phyloP scores from a whole-genome alignment of 139 green algal genomes.

The Chlamydomonas applanata region DNA sequence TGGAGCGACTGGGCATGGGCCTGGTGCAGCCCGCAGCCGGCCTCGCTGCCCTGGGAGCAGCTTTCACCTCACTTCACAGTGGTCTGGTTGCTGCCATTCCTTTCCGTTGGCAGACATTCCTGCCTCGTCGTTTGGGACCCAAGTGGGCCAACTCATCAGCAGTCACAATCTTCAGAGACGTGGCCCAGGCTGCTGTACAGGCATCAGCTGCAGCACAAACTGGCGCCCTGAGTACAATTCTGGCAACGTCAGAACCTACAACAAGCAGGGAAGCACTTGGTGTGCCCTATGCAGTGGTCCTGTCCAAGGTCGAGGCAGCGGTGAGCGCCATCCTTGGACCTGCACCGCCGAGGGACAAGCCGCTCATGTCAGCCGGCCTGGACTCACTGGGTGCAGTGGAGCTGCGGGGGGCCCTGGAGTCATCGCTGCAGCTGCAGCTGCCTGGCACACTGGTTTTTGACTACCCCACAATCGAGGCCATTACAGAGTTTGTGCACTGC shows the following conservation, averaged over 20 bases:
- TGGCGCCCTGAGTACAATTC: too few species aligned
- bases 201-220: too few species aligned
- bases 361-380: conserved; percentile 76
- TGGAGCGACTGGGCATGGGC: conserved; percentile 49
- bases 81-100: too few species aligned
- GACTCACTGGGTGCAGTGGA: conserved; percentile 80
- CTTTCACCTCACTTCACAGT: neutral
- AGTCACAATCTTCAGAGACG: too few species aligned
- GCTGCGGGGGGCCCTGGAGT: conserved; percentile 71
- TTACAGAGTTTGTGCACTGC: neutral
- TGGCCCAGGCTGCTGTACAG: too few species aligned
- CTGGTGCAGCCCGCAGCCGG: conserved; percentile 42
- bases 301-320: conserved; percentile 30
- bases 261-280: too few species aligned
- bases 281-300: too few species aligned
- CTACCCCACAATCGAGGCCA: conserved; percentile 49
- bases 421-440: conserved; percentile 45
- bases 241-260: too few species aligned
- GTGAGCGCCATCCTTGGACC: conserved; percentile 13
- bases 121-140: too few species aligned
- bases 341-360: conserved; percentile 45
- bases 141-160: too few species aligned
- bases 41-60: conserved; percentile 37
- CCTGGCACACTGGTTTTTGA: conserved; percentile 73
- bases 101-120: too few species aligned